A percentile compares a stretch with the other conserved stretches of the same genome.
Evolutionary conservation across 306 rosid species (phyloP).

Genomic region (Dalbergia cultrata): DNA sequence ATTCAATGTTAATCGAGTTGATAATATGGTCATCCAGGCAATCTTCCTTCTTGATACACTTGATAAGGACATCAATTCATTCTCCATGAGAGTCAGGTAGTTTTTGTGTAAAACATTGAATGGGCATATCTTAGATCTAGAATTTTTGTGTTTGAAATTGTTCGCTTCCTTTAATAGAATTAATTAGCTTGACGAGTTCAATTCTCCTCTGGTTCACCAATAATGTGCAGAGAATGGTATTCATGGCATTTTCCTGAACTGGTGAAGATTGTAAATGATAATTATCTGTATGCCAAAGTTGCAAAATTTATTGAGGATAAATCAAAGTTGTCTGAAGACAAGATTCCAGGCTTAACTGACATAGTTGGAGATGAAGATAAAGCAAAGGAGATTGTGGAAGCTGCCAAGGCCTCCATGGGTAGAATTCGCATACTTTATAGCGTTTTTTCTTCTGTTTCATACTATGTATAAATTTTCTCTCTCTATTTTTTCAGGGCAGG

Average conservation of each 20-base stretch:
- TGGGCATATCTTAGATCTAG: conserved; percentile 1
- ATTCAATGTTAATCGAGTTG: conserved; percentile 85
- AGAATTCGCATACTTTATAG: conserved; percentile 16
- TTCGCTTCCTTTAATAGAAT: background rate
- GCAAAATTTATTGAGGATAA: conserved; percentile 73
- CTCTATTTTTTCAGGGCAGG: conserved; percentile 68
- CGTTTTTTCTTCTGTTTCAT: background rate
- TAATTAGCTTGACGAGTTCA: background rate
- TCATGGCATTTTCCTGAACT: conserved; percentile 84
- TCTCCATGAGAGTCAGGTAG: conserved; percentile 89
- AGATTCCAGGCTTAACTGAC: conserved; percentile 61
- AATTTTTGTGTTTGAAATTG: background rate
- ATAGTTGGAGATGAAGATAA: conserved; percentile 79
- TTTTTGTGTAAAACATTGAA: conserved; percentile 5
- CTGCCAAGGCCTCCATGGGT: conserved; percentile 97
- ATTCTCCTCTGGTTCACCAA: background rate
- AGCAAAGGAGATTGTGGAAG: conserved; percentile 88
- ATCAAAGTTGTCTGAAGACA: conserved; percentile 65
- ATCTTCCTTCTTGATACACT: conserved; percentile 85
- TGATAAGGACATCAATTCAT: conserved; percentile 83
- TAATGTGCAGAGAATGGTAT: conserved; percentile 78
- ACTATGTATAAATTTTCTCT: conserved; percentile 22
- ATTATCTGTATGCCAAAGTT: conserved; percentile 75
- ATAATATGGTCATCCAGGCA: conserved; percentile 91
- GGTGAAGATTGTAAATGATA: conserved; percentile 77